Conservation (phyloP, 2,329 filamentous ascomycete species). For the Magnaporthiopsis poae region DNA sequence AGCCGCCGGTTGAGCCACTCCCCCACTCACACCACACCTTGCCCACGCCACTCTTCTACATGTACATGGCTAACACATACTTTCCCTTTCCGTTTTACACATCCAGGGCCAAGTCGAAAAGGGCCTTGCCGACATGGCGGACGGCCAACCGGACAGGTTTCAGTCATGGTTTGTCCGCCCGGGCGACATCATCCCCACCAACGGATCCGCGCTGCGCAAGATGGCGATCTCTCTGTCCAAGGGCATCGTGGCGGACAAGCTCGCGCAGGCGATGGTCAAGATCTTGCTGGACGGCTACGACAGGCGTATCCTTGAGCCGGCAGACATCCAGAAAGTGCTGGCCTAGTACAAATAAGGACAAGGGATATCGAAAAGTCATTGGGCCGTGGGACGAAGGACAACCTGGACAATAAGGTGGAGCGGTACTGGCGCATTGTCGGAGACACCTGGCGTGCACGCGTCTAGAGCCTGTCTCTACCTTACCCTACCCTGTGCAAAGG, state of each 20-base stretch:
- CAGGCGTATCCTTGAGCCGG: slow-evolving; percentile 23
- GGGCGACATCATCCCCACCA: slow-evolving; percentile 20
- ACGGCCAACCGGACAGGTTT: slow-evolving; percentile 22
- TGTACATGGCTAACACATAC: neutral
- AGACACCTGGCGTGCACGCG: no score
- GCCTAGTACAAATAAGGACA: neutral
- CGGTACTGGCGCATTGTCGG: no score
- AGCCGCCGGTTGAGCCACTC: neutral
- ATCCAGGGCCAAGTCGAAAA: slow-evolving; percentile 28
- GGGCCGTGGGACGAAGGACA: no score
- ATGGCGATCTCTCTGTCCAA: slow-evolving; percentile 20
- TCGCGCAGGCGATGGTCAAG: slow-evolving; percentile 27
- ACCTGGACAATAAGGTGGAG: no score
- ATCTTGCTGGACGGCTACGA: slow-evolving; percentile 27
- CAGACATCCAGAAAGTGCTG: neutral
- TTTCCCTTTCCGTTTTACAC: no score
- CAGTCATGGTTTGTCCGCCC: slow-evolving; percentile 29
- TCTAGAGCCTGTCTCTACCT: no score
- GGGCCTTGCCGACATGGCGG: slow-evolving; percentile 27
- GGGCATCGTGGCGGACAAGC: slow-evolving; percentile 25
- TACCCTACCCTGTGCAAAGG: no score
- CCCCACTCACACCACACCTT: neutral
- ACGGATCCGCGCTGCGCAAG: slow-evolving; percentile 19
- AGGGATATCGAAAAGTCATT: no score
- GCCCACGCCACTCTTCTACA: no score